phyloP scores from a whole-genome alignment of 768 basidiomycete species.

The Mycena amicta region DNA sequence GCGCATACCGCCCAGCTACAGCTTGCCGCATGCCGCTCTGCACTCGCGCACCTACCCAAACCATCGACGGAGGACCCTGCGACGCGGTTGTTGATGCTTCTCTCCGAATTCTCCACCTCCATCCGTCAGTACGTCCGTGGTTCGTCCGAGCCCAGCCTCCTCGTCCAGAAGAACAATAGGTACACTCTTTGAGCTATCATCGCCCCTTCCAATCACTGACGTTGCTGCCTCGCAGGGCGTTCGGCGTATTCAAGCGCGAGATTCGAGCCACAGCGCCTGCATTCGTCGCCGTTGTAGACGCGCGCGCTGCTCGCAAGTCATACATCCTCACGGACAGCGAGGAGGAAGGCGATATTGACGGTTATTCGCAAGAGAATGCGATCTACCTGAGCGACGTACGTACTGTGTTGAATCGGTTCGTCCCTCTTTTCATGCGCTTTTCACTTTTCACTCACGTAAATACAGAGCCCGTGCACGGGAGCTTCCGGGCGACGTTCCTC shows the following conservation, averaged over 20 bases:
- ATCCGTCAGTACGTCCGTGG: slow-evolving; percentile 31
- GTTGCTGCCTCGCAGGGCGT: neutral
- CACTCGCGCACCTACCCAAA: slow-evolving; percentile 31
- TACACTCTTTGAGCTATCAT: neutral
- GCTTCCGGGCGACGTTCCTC: slow-evolving; percentile 34
- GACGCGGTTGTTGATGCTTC: slow-evolving; percentile 33
- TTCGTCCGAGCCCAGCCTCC: slow-evolving; percentile 16
- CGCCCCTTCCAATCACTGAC: neutral
- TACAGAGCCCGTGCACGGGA: slow-evolving; percentile 20
- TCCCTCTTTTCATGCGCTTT: neutral
- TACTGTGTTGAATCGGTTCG: neutral
- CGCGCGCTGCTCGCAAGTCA: neutral
- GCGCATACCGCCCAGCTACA: slow-evolving; percentile 22
- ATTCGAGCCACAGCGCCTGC: neutral
- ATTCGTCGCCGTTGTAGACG: neutral
- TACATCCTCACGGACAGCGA: neutral
- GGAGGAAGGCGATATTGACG: neutral
- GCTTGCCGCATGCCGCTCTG: slow-evolving; percentile 25
- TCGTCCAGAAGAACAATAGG: slow-evolving; percentile 32
- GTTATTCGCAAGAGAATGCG: neutral
- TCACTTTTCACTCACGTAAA: neutral
- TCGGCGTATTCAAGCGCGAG: neutral
- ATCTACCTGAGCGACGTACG: neutral
- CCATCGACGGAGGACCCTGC: slow-evolving; percentile 34
- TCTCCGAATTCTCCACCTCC: slow-evolving; percentile 33